Percentiles rank a stretch among this genome's conserved stretches.
Evolutionary conservation across 768 basidiomycete species (phyloP).

Genomic region (Hygrophoropsis aurantiaca): DNA sequence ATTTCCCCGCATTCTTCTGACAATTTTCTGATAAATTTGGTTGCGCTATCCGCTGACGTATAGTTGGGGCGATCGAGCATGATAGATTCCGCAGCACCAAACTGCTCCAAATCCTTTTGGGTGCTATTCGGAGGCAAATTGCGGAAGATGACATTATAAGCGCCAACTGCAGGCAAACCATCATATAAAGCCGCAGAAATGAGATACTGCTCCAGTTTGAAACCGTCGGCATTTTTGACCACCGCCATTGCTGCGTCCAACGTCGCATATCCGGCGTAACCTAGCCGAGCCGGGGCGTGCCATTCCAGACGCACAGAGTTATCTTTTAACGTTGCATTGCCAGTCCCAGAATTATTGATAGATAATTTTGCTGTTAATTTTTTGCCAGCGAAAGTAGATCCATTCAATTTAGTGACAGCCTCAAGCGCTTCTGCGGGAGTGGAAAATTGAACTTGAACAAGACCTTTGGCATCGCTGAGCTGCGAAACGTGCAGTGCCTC

Average conservation of each 20-base stretch:
- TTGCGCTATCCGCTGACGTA: conserved; percentile 28
- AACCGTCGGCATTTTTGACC: conserved; percentile 41
- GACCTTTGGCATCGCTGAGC: conserved; percentile 21
- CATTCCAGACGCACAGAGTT: conserved; percentile 58
- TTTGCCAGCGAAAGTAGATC: conserved; percentile 35
- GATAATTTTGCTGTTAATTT: conserved; percentile 47
- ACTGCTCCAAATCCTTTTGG: conserved; percentile 42
- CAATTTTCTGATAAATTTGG: conserved; percentile 34
- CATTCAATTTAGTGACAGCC: conserved; percentile 55
- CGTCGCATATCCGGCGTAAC: conserved; percentile 63
- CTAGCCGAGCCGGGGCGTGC: conserved; percentile 55
- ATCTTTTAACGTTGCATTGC: conserved; percentile 46
- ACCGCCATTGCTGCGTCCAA: conserved; percentile 49
- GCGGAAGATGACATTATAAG: conserved; percentile 59
- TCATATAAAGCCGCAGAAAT: conserved; percentile 51
- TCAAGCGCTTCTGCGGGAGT: conserved; percentile 47
- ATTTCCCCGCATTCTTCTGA: conserved; percentile 41
- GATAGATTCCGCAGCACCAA: conserved; percentile 47
- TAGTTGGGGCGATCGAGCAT: conserved; percentile 55
- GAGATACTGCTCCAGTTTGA: conserved; percentile 36
- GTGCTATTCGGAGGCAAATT: conserved; percentile 49
- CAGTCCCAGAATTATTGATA: conserved; percentile 35
- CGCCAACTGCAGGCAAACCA: conserved; percentile 58
- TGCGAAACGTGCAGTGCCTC: conserved; percentile 35
- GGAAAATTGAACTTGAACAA: conserved; percentile 47